Evolutionary conservation across 768 basidiomycete species (phyloP).

Genomic region (Boletellus ananiceps): DNA sequence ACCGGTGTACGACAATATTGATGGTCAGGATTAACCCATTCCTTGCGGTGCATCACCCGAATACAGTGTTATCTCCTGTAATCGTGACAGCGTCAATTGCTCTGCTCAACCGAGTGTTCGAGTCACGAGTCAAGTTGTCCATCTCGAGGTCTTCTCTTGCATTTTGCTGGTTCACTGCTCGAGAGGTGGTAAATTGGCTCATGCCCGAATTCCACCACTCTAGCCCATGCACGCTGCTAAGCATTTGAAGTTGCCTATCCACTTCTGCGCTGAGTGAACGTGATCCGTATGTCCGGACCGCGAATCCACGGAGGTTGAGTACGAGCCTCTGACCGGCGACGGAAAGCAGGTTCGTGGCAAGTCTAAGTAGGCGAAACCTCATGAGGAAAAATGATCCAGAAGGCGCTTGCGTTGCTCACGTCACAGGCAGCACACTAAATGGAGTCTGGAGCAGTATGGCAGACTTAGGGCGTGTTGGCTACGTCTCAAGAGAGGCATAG

Average conservation of each 20-base stretch:
- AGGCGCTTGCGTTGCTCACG: neutral
- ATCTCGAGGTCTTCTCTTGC: no score
- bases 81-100: no score
- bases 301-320: constrained; percentile 13
- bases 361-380: neutral
- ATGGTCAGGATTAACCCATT: no score
- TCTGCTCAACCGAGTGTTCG: no score
- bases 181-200: no score
- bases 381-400: no score
- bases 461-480: neutral
- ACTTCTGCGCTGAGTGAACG: constrained; percentile 11
- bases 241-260: constrained; percentile 9
- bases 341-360: constrained; percentile 13
- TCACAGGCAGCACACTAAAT: neutral
- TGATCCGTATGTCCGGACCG: neutral
- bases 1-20: no score
- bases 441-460: neutral
- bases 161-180: no score
- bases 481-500: neutral
- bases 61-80: no score
- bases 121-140: no score
- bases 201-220: neutral
- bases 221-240: neutral
- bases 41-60: no score
- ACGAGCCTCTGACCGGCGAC: constrained; percentile 18